These are phyloP conservation scores for Malus sylvestris DNA, from an alignment of 306 rosid species.

Conservation along the genomic window DNA sequence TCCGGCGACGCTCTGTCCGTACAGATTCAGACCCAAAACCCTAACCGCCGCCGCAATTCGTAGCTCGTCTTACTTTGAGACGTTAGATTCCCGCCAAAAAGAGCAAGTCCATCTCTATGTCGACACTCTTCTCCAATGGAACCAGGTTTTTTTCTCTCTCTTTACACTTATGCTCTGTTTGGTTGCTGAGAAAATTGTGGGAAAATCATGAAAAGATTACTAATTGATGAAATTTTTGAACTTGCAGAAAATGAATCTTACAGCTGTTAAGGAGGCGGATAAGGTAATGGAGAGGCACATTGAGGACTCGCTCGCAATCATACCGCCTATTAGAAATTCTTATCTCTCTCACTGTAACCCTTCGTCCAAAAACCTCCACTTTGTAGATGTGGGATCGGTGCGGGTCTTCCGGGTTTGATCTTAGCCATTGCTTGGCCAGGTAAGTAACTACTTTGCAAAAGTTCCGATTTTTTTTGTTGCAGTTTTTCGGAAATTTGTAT, in stretches of 20 bases:
- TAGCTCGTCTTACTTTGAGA: slow-evolving; percentile 29
- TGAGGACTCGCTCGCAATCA: slow-evolving; percentile 81
- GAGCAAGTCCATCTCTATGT: slow-evolving; percentile 67
- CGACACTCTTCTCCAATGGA: slow-evolving; percentile 86
- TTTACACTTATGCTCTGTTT: background rate
- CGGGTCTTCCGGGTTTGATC: slow-evolving; percentile 83
- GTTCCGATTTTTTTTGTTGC: background rate
- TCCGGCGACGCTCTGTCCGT: slow-evolving; percentile 15
- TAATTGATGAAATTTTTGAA: background rate
- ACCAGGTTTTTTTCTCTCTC: slow-evolving; percentile 38
- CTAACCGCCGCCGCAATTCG: slow-evolving; percentile 7
- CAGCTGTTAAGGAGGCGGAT: slow-evolving; percentile 55
- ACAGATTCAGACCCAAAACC: slow-evolving; percentile 18
- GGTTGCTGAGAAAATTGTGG: no score
- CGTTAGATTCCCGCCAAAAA: slow-evolving; percentile 55
- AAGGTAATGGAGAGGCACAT: slow-evolving; percentile 90
- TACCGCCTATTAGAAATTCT: slow-evolving; percentile 48
- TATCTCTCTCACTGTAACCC: slow-evolving; percentile 31
- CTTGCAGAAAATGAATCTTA: slow-evolving; percentile 74
- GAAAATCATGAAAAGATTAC: background rate
- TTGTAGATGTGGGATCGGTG: slow-evolving; percentile 83
- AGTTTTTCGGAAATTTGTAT: background rate
- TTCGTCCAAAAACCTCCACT: slow-evolving; percentile 29
- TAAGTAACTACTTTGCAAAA: slow-evolving; percentile 11
- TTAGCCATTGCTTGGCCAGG: slow-evolving; percentile 92